Conservation (phyloP, 306 rosid species). For the cucumber (Cucumis sativus) region DNA sequence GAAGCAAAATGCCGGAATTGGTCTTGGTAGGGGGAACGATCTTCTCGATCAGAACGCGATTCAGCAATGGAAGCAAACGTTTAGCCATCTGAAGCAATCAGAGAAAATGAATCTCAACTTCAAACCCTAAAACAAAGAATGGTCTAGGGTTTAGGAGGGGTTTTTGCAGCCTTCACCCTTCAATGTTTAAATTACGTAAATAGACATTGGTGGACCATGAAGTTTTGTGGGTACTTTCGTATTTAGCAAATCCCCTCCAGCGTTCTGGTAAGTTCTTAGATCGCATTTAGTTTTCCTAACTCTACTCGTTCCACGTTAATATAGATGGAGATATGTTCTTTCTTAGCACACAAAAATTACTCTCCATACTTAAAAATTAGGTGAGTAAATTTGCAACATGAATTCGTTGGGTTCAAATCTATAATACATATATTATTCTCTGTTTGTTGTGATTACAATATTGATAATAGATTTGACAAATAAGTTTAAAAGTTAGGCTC, state of each 20-base stretch:
- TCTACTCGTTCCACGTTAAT: too few relatives aligned
- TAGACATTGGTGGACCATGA: background rate
- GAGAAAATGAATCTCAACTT: background rate
- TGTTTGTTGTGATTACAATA: too few relatives aligned
- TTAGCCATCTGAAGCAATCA: slow-evolving; percentile 32
- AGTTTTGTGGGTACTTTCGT: background rate
- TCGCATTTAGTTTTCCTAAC: too few relatives aligned
- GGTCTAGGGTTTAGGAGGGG: slow-evolving; percentile 4
- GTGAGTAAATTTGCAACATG: too few relatives aligned
- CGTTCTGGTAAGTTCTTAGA: background rate
- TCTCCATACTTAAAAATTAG: too few relatives aligned
- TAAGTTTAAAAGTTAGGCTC: too few relatives aligned
- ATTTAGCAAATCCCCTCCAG: background rate
- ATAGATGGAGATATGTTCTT: too few relatives aligned
- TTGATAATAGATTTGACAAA: too few relatives aligned
- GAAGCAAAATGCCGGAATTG: slow-evolving; percentile 41
- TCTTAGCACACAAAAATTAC: too few relatives aligned
- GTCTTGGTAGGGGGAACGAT: slow-evolving; percentile 60
- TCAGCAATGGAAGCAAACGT: slow-evolving; percentile 60
- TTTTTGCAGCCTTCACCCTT: background rate
- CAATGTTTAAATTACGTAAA: background rate
- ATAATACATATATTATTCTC: too few relatives aligned
- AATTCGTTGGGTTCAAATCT: too few relatives aligned
- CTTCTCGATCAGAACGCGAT: slow-evolving; percentile 65
- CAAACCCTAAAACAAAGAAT: background rate